Base-by-base conservation (phyloP, 768 basidiomycete species). In the Boletales sp. region DNA sequence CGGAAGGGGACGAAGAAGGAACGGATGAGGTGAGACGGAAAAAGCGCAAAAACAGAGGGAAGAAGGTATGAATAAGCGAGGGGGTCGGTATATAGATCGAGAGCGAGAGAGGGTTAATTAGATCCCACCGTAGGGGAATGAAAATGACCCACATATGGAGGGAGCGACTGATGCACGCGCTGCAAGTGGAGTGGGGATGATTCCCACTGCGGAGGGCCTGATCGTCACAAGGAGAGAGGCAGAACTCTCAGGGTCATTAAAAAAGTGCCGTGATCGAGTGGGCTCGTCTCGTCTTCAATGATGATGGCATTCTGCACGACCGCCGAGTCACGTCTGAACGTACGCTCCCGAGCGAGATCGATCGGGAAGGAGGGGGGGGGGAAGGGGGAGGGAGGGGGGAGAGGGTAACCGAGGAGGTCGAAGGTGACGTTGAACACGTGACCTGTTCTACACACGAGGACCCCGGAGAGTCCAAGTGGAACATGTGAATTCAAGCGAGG, bases 401-500 rank as follows among this genome's bases (percentile, higher is more conserved):
- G 35, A 47, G 32, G 11, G 32, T 14, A 40, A 35, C 8, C 34
- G 31, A 21, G 21, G 19, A 11, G 15, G 21, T 21, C 4, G 32
- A 27, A 46, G 38, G 30, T 31, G 32, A 34, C 14, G 6, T 21
- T 40, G 21, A 18, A 41, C 47, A 47, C 46, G 46, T 47, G 46
- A 47, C 9, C 12, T 17, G 19, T 21, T 21, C 21, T 21, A 21
- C 21, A 21, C 21, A 21, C 21, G 21, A 21, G 21, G 56, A 56
- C 66, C 68, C 51, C 58, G 29, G 24, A 18, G 18, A 68, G 47
- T 11, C 1, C 0, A 6, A 0, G 0, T 4, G 21, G n/a, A 47
- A 58, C 67, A 69, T 67, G 63, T 64, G 63, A 68, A 69, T 51
- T 27, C 31, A 12, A 8, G 4, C 4, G 12, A 14, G 45, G 40